Conservation (phyloP, 2,329 filamentous ascomycete genomes). For the Diaporthe australafricana region DNA sequence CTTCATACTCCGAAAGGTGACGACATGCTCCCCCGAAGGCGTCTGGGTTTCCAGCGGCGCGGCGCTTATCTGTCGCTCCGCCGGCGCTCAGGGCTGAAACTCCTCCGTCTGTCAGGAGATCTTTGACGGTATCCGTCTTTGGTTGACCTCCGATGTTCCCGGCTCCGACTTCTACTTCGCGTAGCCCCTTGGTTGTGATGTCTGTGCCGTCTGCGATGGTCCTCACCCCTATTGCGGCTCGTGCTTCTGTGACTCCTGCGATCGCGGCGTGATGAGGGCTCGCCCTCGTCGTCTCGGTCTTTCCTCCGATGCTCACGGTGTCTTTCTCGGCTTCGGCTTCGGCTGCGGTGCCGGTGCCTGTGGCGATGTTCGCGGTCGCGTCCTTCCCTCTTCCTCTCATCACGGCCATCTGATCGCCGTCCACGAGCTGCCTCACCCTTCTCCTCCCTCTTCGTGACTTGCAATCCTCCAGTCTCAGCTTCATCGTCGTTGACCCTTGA, state of each 20-base stretch:
- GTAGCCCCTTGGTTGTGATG: constrained; percentile 41
- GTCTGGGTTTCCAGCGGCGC: background rate
- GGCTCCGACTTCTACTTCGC: constrained; percentile 47
- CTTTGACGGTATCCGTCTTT: constrained; percentile 46
- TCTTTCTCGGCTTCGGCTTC: constrained; percentile 43
- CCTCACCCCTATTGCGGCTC: constrained; percentile 49
- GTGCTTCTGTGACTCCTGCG: constrained; percentile 51
- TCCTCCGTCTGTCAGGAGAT: constrained; percentile 42
- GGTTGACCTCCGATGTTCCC: constrained; percentile 40
- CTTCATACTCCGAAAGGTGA: background rate
- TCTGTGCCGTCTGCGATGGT: constrained; percentile 45
- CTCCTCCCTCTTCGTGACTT: constrained; percentile 36
- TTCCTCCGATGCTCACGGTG: constrained; percentile 44
- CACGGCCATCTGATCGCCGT: constrained; percentile 40
- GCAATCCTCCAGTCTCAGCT: constrained; percentile 46
- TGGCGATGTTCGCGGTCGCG: constrained; percentile 48
- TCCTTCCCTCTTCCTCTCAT: constrained; percentile 38
- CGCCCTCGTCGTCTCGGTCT: constrained; percentile 47
- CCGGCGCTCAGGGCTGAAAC: constrained; percentile 32
- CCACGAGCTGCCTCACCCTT: constrained; percentile 35
- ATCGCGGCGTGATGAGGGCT: constrained; percentile 43
- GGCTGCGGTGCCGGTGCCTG: constrained; percentile 47
- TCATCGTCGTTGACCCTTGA: constrained; percentile 50
- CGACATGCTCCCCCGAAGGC: background rate
- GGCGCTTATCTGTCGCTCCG: background rate